Evolutionary conservation across 2,329 filamentous ascomycete species (phyloP).

Genomic region (Aureobasidium namibiae): DNA sequence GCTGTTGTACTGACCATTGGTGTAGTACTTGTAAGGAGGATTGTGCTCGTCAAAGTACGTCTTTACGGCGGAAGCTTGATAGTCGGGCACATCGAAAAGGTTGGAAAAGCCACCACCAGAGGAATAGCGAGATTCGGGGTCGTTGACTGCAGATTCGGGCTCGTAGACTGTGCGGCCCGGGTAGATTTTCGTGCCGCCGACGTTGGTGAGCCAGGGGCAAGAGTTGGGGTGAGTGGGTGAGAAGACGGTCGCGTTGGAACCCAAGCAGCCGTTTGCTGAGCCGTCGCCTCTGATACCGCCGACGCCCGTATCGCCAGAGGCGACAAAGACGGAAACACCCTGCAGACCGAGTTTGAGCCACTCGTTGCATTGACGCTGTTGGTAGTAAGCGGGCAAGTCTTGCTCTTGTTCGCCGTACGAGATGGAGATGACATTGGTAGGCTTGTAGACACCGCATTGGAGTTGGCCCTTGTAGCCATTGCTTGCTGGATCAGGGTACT

Average conservation of each 20-base stretch:
- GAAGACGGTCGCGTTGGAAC: conserved; percentile 20
- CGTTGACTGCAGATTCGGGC: conserved; percentile 16
- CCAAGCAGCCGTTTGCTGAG: conserved; percentile 23
- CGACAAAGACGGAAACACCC: conserved; percentile 41
- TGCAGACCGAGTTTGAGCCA: conserved; percentile 42
- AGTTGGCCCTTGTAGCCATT: conserved; percentile 25
- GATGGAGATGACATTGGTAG: conserved; percentile 52
- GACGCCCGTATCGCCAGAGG: conserved; percentile 39
- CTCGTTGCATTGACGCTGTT: conserved; percentile 38
- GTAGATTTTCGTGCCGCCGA: conserved; percentile 25
- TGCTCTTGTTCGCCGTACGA: conserved; percentile 51
- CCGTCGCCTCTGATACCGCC: conserved; percentile 21
- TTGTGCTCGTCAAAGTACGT: conserved; percentile 26
- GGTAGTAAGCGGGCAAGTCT: conserved; percentile 47
- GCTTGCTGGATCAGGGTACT: conserved; percentile 32
- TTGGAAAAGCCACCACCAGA: conserved; percentile 32
- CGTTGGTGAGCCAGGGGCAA: conserved; percentile 26
- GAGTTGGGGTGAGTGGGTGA: conserved; percentile 21
- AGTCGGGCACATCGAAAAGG: conserved; percentile 27
- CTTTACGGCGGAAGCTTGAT: conserved; percentile 30
- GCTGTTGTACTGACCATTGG: conserved; percentile 16
- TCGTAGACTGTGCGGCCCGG: conserved; percentile 14
- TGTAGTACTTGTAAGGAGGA: conserved; percentile 22
- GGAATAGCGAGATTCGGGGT: conserved; percentile 9
- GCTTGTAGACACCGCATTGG: conserved; percentile 39